Evolutionary conservation across 2,329 filamentous ascomycete genomes (phyloP), one percentile per base, ranked within the genome.

Genomic region (Diaporthe ampelina): DNA sequence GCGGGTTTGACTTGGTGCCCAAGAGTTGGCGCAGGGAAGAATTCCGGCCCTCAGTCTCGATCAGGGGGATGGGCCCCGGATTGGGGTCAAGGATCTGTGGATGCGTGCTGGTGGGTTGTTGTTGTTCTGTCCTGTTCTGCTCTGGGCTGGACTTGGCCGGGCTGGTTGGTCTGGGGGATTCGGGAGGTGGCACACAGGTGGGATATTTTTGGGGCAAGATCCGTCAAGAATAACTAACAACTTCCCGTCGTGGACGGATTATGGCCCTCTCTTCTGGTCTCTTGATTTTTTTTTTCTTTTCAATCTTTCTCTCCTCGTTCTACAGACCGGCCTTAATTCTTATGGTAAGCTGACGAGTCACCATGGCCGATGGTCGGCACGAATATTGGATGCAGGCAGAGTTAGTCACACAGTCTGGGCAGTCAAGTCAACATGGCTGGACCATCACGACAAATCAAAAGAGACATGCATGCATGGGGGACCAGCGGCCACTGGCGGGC

Each of bases 1-100:
- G 29, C 63, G 48, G 63, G 63, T 68, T 68, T 68, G 32, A 68
- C 63, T 68, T 68, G 63, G 63, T 68, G 63, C 63, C 63, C 63
- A 68, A 68, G 63, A 40, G 63, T 68, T 54, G 48, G 63, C 48
- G 63, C 63, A 52, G 63, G 32, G n/a, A 68, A 40, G 45, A 50
- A 68, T 11, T 26, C 37, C 58, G 37, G 29, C 8, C 32, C 58
- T 68, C 48, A 68, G 45, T 68, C 45, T 68, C 63, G 63, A 68
- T 68, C 63, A 68, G 63, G 48, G 63, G 63, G 48, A 68, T 29
- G 48, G 48, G 32, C 21, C 29, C 48, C 32, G 32, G 48, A 52
- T 24, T n/a, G 48, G 58, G 45, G 63, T 40, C 21, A 54, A 32
- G 63, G 40, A 43, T 43, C 40, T 43, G 40, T 19, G 40, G 15